Evolutionary conservation across 306 rosid species (phyloP), one percentile per base, ranked within the genome.

Genomic region (Cicer yamashitae): DNA sequence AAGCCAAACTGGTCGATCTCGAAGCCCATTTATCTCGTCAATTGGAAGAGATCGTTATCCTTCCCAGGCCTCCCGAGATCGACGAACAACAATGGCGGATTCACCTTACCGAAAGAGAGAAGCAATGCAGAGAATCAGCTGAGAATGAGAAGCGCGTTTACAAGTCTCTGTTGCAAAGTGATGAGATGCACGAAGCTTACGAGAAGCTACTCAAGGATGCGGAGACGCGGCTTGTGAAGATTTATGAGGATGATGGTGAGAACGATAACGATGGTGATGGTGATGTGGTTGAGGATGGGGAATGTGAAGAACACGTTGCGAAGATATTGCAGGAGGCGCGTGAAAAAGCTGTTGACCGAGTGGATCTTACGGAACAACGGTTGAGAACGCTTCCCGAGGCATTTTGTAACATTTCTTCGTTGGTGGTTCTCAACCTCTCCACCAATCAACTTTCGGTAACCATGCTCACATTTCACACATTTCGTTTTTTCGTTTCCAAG

Each of bases 171-270:
- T 10, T 94, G 7, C 96, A 90, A 86, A 76, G 89, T 57, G 97
- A 94, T 5, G 91, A 90, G 70, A 88, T 92, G 96, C 97, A 92
- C 73, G 89, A 62, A 0, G 81, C 96, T 4, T 94, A 94, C 78
- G 92, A 79, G 76, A 92, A 81, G 82, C 83, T 94, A 34, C 87
- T 94, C 14, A 89, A 76, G 84, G 92, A 92, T 11, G 98, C 97
- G 0, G 99, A 94, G 86, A 84, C 82, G 67, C 59, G 92, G 67
- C 73, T 94, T 17, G 88, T 47, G 71, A 89, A 89, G 87, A 92
- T 94, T 84, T 94, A 94, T 67, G 84, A 84, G 64, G 70, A 81
- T 62, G 79, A 34, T 78, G 70, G 69, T 1, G 63, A 48, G 5
- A 30, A 30, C 0, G 70, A 9, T 1, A 65, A 25, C 6, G 62